Evolutionary conservation across 768 basidiomycete species (phyloP).

Genomic region (Trametopsis cervina): DNA sequence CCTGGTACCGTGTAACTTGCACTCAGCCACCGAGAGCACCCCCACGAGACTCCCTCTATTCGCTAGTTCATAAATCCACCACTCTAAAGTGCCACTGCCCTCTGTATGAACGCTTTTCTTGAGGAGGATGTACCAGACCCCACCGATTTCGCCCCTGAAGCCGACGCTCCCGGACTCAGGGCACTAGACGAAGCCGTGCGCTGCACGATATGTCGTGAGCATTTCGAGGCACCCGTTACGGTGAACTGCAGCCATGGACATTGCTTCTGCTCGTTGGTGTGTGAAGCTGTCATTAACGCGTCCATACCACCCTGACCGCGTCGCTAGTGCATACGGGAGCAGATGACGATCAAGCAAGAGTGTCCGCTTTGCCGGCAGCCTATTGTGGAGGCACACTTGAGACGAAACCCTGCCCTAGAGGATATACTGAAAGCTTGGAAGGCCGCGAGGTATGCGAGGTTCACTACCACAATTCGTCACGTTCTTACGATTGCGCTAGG

Average conservation of each 20-base stretch:
- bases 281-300: constrained; percentile 18
- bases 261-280: constrained; percentile 72
- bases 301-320: not conserved
- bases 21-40: not conserved
- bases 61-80: too few species aligned
- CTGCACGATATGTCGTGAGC: constrained; percentile 73
- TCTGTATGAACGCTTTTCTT: constrained; percentile 1
- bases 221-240: constrained; percentile 66
- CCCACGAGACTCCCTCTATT: not conserved
- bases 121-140: constrained; percentile 45
- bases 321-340: constrained; percentile 61
- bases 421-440: constrained; percentile 69
- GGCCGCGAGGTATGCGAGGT: constrained; percentile 56
- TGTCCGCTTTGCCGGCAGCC: constrained; percentile 67
- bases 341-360: constrained; percentile 50
- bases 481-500: constrained; percentile 6
- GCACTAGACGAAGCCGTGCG: constrained; percentile 58
- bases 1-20: too few species aligned
- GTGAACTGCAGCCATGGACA: constrained; percentile 59
- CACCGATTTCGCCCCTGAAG: constrained; percentile 54
- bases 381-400: constrained; percentile 53
- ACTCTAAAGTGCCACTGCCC: too few species aligned
- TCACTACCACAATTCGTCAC: too few species aligned
- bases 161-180: constrained; percentile 45
- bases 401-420: constrained; percentile 66